Evolutionary conservation across 1,284 basidiomycete genomes (phyloP).

Genomic region (Ceratobasidium sp.): DNA sequence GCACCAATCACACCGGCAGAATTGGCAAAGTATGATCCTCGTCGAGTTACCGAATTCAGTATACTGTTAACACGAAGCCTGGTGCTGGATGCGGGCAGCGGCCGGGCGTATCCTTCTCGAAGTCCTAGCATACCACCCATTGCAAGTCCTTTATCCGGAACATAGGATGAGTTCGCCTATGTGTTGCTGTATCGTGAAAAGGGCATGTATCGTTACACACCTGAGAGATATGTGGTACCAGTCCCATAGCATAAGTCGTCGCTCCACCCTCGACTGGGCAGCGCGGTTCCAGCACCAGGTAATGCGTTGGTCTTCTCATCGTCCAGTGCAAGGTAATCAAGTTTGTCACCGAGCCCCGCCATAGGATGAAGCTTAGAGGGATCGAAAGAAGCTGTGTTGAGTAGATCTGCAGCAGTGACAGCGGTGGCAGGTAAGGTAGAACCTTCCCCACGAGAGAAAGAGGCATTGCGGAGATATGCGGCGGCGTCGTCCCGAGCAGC

Average conservation of each 20-base stretch:
- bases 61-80: constrained; percentile 96
- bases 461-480: constrained; percentile 68
- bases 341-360: constrained; percentile 86
- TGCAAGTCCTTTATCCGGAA: constrained; percentile 80
- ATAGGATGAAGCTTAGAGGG: constrained; percentile 91
- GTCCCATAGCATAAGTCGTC: constrained; percentile 99
- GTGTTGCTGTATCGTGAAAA: not conserved
- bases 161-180: constrained; percentile 52
- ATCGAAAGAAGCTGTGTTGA: constrained; percentile 83
- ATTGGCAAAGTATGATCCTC: constrained; percentile 98
- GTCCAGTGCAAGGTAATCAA: constrained; percentile 93
- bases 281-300: constrained; percentile 86
- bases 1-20: constrained; percentile 96
- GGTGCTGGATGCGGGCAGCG: constrained; percentile 84
- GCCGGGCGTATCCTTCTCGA: constrained; percentile 91
- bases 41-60: constrained; percentile 95
- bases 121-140: constrained; percentile 96
- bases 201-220: constrained; percentile 67
- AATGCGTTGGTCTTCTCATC: constrained; percentile 92
- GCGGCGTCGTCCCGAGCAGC: constrained; percentile 60
- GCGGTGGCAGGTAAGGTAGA: constrained; percentile 62
- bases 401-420: constrained; percentile 84
- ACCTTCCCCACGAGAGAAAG: constrained; percentile 64
- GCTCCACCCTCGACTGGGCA: constrained; percentile 97
- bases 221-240: constrained; percentile 97